Evolutionary conservation across 176 grass and related monocot genomes (phyloP).

Genomic region (Triticum monococcum): DNA sequence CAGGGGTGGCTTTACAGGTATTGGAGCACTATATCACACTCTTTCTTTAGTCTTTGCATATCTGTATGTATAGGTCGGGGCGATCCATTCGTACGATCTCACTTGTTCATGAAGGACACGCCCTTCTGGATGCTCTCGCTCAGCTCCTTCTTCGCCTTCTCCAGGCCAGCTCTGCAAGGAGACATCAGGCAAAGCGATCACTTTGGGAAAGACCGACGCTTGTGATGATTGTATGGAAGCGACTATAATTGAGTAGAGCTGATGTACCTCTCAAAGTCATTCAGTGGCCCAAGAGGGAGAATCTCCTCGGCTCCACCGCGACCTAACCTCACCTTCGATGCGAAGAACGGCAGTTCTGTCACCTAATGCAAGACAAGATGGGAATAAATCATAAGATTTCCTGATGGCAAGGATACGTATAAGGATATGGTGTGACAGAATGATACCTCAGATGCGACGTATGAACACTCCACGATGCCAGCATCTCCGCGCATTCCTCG

Average conservation of each 20-base stretch:
- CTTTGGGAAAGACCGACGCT: not conserved
- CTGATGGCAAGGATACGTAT: not conserved
- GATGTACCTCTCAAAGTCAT: conserved; percentile 88
- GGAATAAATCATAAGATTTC: not conserved
- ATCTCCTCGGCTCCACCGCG: conserved; percentile 76
- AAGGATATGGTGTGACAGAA: not conserved
- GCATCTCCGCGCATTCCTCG: conserved; percentile 77
- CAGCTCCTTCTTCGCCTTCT: conserved; percentile 90
- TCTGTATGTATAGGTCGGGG: conserved; percentile 11
- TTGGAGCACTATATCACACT: conserved; percentile 19
- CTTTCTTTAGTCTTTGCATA: conserved; percentile 6
- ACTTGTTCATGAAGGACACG: conserved; percentile 64
- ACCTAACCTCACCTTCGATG: conserved; percentile 81
- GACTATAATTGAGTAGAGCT: not conserved
- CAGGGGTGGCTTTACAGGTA: not conserved
- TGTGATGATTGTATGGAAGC: not conserved
- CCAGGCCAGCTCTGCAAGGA: conserved; percentile 61
- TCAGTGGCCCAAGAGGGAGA: conserved; percentile 83
- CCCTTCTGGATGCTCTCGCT: conserved; percentile 87
- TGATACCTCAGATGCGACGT: conserved; percentile 73
- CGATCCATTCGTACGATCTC: conserved; percentile 15
- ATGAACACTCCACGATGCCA: conserved; percentile 82
- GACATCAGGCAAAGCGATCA: not conserved
- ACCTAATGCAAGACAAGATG: conserved; percentile 50
- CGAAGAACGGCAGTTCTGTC: conserved; percentile 90